Percentiles rank a stretch among this genome's conserved stretches.
Conservation (phyloP, 306 rosid genomes). For the Gynostemma pentaphyllum region DNA sequence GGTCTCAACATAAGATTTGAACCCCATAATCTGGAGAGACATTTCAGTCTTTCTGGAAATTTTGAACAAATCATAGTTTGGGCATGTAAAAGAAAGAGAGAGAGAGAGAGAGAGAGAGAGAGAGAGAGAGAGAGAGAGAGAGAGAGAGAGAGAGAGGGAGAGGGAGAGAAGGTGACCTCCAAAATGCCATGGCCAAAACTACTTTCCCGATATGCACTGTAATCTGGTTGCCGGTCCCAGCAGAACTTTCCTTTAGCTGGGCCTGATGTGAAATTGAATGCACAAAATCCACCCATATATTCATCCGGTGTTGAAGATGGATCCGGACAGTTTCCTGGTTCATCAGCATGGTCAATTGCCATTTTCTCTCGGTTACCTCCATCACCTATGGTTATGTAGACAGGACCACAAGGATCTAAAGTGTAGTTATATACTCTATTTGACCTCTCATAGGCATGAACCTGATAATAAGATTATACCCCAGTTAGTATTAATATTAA, state of each 20-base stretch:
- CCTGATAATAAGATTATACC: constrained; percentile 30
- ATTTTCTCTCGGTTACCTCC: constrained; percentile 87
- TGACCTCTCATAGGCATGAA: constrained; percentile 88
- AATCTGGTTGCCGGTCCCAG: constrained; percentile 83
- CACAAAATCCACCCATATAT: constrained; percentile 53
- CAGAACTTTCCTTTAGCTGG: constrained; percentile 83
- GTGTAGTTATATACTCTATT: constrained; percentile 82
- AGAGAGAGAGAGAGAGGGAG: too few species aligned
- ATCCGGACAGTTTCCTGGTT: constrained; percentile 80
- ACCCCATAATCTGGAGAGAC: background rate
- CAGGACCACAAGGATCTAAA: constrained; percentile 80
- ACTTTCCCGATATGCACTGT: constrained; percentile 84
- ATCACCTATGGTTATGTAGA: constrained; percentile 63
- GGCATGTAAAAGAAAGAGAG: background rate
- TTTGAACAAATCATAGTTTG: background rate
- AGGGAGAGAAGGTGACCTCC: constrained; percentile 47
- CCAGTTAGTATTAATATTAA: background rate
- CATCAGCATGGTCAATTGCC: constrained; percentile 68
- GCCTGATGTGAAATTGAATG: constrained; percentile 76
- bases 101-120: too few species aligned
- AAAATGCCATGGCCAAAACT: constrained; percentile 96
- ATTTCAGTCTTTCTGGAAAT: background rate
- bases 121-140: too few species aligned
- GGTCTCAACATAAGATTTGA: background rate
- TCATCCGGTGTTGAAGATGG: constrained; percentile 44